Evolutionary conservation across 1,139 yeast species (phyloP).

Genomic region (Meyerozyma sp.): DNA sequence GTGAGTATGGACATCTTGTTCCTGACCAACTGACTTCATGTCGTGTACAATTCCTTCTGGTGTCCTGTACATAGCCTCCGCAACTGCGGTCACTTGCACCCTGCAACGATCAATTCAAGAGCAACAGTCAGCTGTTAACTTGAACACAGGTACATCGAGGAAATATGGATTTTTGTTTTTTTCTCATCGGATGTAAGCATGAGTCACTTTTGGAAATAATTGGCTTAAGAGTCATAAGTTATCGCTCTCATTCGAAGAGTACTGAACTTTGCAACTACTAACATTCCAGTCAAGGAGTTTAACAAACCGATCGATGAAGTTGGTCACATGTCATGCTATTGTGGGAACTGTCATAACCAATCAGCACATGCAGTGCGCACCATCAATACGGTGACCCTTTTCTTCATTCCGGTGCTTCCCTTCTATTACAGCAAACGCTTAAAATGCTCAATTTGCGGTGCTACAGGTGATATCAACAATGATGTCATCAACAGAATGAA

Average conservation of each 20-base stretch:
- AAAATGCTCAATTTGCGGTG: constrained; percentile 40
- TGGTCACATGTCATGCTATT: constrained; percentile 20
- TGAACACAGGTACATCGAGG: background rate
- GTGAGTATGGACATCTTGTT: no score
- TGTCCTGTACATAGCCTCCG: background rate
- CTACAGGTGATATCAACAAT: constrained; percentile 32
- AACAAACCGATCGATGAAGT: constrained; percentile 24
- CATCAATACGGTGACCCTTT: constrained; percentile 38
- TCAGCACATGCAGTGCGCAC: constrained; percentile 39
- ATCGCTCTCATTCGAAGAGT: no score
- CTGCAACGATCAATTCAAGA: background rate
- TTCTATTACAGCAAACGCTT: constrained; percentile 34
- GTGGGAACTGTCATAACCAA: constrained; percentile 42
- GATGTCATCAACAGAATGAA: constrained; percentile 27
- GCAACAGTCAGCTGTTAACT: background rate
- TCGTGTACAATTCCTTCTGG: background rate
- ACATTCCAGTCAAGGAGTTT: constrained; percentile 15
- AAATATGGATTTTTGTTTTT: constrained; percentile 1
- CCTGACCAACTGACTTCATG: background rate
- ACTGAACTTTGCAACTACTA: background rate
- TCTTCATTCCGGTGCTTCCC: constrained; percentile 42
- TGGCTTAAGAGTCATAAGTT: no score
- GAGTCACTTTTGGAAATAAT: background rate
- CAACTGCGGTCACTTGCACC: no score
- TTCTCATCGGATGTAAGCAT: constrained; percentile 2